Conservation (phyloP, 2,329 filamentous ascomycete species). For the Penicillium sp. region DNA sequence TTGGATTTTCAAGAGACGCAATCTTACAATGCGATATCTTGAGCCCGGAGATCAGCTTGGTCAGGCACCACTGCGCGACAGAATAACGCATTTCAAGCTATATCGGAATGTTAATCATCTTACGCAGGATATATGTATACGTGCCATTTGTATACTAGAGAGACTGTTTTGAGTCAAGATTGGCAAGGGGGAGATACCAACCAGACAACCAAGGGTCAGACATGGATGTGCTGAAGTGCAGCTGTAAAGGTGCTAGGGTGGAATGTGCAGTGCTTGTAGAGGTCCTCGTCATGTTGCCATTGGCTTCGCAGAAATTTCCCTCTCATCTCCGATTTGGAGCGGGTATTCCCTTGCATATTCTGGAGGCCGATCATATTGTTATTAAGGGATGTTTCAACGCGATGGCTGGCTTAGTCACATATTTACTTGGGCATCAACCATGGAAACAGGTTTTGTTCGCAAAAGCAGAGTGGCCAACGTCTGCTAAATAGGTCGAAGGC, state of each 20-base stretch:
- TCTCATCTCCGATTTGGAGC: not conserved
- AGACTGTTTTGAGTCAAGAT: not conserved
- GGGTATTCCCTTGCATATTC: slow-evolving; percentile 5
- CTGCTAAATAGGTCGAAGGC: not conserved
- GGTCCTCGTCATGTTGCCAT: not conserved
- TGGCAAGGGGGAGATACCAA: not conserved
- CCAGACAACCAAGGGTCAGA: not conserved
- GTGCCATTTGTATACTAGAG: not conserved
- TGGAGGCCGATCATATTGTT: not conserved
- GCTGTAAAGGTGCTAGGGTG: not conserved
- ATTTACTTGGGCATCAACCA: not conserved
- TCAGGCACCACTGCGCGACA: too few species aligned
- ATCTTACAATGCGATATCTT: too few species aligned
- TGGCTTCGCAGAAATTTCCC: not conserved
- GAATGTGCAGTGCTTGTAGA: slow-evolving; percentile 9
- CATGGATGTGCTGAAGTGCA: not conserved
- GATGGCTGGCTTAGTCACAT: not conserved
- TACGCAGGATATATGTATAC: too few species aligned
- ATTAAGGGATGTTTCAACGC: not conserved
- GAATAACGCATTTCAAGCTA: too few species aligned
- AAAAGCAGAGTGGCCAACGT: not conserved
- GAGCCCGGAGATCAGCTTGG: too few species aligned
- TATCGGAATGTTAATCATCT: too few species aligned
- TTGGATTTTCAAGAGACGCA: too few species aligned
- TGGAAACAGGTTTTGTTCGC: not conserved